Conservation (phyloP, 2,329 filamentous ascomycete genomes). For the Dryadomyces quercus-mongolicae region DNA sequence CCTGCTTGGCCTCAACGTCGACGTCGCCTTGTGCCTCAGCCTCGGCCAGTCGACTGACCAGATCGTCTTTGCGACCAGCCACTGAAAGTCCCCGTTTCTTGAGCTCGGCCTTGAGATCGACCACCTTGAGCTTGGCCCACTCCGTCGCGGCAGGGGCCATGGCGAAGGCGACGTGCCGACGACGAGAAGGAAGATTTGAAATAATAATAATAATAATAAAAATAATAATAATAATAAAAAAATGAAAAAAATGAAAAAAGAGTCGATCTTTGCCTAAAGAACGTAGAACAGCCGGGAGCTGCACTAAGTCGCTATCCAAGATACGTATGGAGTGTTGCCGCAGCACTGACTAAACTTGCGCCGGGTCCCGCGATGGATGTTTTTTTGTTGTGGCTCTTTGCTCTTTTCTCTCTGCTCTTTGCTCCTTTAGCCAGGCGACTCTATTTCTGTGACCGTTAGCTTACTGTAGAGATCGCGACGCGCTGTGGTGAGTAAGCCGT, state of each 20-base stretch:
- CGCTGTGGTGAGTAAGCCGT: background rate
- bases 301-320: background rate
- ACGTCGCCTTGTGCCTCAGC: background rate
- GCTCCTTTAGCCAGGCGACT: no score
- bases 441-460: no score
- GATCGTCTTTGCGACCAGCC: constrained; percentile 58
- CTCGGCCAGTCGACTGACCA: constrained; percentile 49
- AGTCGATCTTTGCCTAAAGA: background rate
- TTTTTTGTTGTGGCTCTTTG: no score
- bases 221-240: background rate
- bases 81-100: constrained; percentile 58
- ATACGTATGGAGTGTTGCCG: no score
- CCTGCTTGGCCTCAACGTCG: background rate
- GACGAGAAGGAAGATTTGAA: background rate
- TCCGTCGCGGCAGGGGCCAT: constrained; percentile 31
- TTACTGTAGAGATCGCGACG: background rate
- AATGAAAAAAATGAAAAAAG: background rate
- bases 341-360: no score
- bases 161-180: background rate
- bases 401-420: no score
- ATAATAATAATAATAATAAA: background rate
- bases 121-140: constrained; percentile 54
- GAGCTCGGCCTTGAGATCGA: constrained; percentile 63
- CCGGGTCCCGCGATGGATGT: no score
- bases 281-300: background rate